These are phyloP conservation scores for Aspergillus uvarum DNA, from an alignment of 2,329 filamentous ascomycete species.

Conservation along the genomic window DNA sequence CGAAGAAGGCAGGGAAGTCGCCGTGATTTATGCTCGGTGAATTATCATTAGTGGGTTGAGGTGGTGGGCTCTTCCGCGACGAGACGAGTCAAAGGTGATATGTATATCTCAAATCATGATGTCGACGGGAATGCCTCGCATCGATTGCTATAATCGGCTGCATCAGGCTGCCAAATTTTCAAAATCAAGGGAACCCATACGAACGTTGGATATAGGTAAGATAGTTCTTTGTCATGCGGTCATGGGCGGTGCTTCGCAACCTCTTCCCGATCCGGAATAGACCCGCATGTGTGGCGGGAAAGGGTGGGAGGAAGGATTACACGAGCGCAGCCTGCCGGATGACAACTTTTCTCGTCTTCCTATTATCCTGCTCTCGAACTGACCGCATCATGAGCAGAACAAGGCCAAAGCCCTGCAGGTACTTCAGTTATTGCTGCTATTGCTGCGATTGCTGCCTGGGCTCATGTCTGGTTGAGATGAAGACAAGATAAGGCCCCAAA, in stretches of 20 bases:
- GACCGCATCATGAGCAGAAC: not conserved
- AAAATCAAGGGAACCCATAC: not conserved
- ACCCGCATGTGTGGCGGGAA: not conserved
- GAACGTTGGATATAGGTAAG: too few relatives aligned
- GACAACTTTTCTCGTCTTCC: not conserved
- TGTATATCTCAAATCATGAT: too few relatives aligned
- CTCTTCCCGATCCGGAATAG: not conserved
- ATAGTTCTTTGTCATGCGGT: not conserved
- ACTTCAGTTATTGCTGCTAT: too few relatives aligned
- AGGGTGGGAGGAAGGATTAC: not conserved
- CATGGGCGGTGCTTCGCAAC: not conserved
- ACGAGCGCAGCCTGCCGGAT: not conserved
- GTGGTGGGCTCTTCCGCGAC: too few relatives aligned
- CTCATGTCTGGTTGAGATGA: not conserved
- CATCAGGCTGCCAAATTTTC: not conserved
- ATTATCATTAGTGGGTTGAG: too few relatives aligned
- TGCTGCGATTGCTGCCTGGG: too few relatives aligned
- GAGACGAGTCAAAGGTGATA: too few relatives aligned
- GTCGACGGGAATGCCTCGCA: too few relatives aligned
- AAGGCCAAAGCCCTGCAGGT: too few relatives aligned
- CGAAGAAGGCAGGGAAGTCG: too few relatives aligned
- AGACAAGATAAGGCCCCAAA: not conserved
- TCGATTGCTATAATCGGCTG: too few relatives aligned
- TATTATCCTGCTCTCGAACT: not conserved
- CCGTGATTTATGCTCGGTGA: too few relatives aligned